Evolutionary conservation across 2,329 filamentous ascomycete species (phyloP).

Genomic region (Lecanoromycetidae sp.): DNA sequence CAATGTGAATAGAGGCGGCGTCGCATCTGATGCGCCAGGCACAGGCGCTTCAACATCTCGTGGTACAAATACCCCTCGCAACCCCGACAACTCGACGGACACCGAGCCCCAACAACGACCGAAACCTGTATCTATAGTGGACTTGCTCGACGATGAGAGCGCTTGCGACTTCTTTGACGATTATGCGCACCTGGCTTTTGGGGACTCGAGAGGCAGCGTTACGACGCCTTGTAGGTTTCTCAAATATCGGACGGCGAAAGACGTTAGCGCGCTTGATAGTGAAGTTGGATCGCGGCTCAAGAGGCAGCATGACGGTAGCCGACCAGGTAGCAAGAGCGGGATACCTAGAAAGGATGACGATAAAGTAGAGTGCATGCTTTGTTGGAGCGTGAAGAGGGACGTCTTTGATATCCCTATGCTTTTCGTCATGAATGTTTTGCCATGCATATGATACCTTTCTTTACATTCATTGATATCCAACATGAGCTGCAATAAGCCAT

Average conservation of each 20-base stretch:
- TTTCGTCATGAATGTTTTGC: conserved; percentile 77
- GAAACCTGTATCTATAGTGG: conserved; percentile 79
- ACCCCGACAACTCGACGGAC: conserved; percentile 19
- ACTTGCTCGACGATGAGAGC: conserved; percentile 84
- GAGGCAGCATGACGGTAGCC: neutral
- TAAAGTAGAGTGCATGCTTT: conserved; percentile 88
- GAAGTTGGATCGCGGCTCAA: conserved; percentile 9
- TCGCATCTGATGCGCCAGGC: conserved; percentile 24
- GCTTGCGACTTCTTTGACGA: conserved; percentile 94
- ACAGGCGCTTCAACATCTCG: conserved; percentile 35
- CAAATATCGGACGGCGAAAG: conserved; percentile 59
- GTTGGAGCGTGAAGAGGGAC: conserved; percentile 93
- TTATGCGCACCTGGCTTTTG: conserved; percentile 84
- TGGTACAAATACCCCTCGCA: conserved; percentile 38
- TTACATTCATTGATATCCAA: neutral
- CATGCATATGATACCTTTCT: conserved; percentile 15
- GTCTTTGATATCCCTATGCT: conserved; percentile 98
- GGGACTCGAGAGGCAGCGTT: conserved; percentile 75
- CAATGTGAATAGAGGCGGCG: conserved; percentile 62
- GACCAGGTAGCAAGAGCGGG: conserved; percentile 45
- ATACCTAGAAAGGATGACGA: conserved; percentile 71
- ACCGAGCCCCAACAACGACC: conserved; percentile 31
- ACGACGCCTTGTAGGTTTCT: conserved; percentile 74
- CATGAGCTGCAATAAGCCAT: neutral
- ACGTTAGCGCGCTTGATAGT: conserved; percentile 1